Evolutionary conservation across 305 asterid species (phyloP).

Genomic region (Fraxinus latifolia): DNA sequence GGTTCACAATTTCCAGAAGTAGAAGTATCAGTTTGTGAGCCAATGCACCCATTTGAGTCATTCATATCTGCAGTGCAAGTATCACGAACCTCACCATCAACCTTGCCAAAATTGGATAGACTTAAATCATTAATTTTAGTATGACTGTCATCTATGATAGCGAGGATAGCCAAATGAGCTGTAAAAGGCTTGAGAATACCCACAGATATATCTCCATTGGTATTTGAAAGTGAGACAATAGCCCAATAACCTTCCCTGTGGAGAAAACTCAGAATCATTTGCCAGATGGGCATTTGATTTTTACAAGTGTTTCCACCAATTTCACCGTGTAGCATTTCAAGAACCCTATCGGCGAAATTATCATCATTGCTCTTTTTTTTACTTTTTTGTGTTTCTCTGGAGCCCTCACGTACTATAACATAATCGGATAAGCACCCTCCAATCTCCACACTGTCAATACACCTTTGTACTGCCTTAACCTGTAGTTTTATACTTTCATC

Average conservation of each 20-base stretch:
- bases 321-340: slow-evolving; percentile 56
- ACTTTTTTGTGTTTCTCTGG: slow-evolving; percentile 34
- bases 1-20: slow-evolving; percentile 45
- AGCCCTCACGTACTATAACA: slow-evolving; percentile 54
- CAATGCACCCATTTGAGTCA: slow-evolving; percentile 32
- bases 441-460: slow-evolving; percentile 29
- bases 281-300: slow-evolving; percentile 63
- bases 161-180: slow-evolving; percentile 57
- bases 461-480: slow-evolving; percentile 52
- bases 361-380: slow-evolving; percentile 34
- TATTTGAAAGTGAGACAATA: slow-evolving; percentile 51
- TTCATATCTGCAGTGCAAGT: slow-evolving; percentile 29
- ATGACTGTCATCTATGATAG: slow-evolving; percentile 31
- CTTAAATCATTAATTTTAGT: slow-evolving; percentile 22
- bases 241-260: slow-evolving; percentile 61
- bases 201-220: slow-evolving; percentile 39
- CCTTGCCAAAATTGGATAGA: slow-evolving; percentile 23
- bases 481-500: slow-evolving; percentile 46
- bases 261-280: slow-evolving; percentile 74
- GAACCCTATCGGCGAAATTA: slow-evolving; percentile 52
- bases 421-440: slow-evolving; percentile 36
- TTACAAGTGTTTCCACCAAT: slow-evolving; percentile 32
- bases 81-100: slow-evolving; percentile 19
- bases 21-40: slow-evolving; percentile 66
- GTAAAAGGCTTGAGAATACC: slow-evolving; percentile 76